Conservation (phyloP, 768 basidiomycete species). For the Dacryopinax spathularia region DNA sequence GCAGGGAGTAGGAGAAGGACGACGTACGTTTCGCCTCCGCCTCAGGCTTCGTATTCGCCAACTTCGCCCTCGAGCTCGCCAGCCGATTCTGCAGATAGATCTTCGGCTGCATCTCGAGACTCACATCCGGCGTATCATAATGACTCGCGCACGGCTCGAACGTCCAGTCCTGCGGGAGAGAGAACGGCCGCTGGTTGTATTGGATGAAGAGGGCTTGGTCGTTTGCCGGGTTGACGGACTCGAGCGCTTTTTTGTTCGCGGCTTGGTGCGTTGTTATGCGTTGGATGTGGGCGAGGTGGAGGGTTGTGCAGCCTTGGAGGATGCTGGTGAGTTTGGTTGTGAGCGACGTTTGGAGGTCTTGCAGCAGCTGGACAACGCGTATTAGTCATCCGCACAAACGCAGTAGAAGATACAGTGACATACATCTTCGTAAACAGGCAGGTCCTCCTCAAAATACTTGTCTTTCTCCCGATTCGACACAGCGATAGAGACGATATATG, state of each 20-base stretch:
- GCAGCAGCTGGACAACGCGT: conserved; percentile 30
- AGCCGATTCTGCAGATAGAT: conserved; percentile 72
- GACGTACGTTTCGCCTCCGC: conserved; percentile 48
- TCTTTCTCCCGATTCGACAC: conserved; percentile 55
- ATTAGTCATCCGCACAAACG: background rate
- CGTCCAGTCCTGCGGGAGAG: conserved; percentile 46
- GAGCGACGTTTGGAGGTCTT: conserved; percentile 43
- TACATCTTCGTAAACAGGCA: conserved; percentile 61
- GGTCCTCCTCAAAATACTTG: conserved; percentile 54
- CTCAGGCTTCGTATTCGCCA: conserved; percentile 46
- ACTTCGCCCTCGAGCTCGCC: conserved; percentile 40
- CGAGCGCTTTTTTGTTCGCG: conserved; percentile 35
- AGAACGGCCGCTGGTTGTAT: conserved; percentile 54
- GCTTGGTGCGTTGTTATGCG: conserved; percentile 37
- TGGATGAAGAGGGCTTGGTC: conserved; percentile 64
- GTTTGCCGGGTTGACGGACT: conserved; percentile 37
- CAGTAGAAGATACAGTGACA: conserved; percentile 23
- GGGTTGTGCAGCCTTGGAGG: conserved; percentile 42
- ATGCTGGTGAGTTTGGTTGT: conserved; percentile 41
- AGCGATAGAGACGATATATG: conserved; percentile 55
- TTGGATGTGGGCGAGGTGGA: conserved; percentile 48
- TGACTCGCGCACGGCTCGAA: conserved; percentile 63
- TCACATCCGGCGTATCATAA: conserved; percentile 59
- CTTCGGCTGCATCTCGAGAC: conserved; percentile 54
- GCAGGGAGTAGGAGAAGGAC: background rate